phyloP scores from a whole-genome alignment of 441 rosid genomes.

The Geranium incanum region DNA sequence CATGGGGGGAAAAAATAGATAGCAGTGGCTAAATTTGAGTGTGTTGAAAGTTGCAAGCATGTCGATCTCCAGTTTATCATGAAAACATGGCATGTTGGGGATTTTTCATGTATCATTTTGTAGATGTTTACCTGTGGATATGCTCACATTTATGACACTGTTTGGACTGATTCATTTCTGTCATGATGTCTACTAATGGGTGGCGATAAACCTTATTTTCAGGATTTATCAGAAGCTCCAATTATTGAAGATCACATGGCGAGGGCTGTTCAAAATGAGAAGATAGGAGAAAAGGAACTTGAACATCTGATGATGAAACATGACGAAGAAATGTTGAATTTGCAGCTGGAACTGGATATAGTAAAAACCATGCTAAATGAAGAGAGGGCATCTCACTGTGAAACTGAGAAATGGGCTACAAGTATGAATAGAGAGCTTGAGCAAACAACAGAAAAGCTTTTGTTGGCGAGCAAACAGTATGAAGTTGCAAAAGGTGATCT shows the following conservation, averaged over 20 bases:
- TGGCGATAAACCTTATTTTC: constrained; percentile 19
- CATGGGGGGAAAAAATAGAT: not conserved
- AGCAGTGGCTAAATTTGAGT: not conserved
- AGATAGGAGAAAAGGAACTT: constrained; percentile 22
- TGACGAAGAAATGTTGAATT: constrained; percentile 61
- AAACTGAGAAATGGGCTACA: constrained; percentile 40
- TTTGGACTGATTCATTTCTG: not conserved
- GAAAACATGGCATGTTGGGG: not conserved
- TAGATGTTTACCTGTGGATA: not conserved
- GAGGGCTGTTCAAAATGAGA: constrained; percentile 26
- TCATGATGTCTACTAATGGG: constrained; percentile 3
- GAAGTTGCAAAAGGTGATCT: constrained; percentile 45
- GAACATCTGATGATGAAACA: constrained; percentile 34
- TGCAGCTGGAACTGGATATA: constrained; percentile 88
- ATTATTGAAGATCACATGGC: constrained; percentile 15
- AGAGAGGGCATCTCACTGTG: constrained; percentile 51
- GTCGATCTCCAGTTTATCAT: not conserved
- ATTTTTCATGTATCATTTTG: not conserved
- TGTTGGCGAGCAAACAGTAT: constrained; percentile 36
- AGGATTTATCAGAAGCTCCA: constrained; percentile 33
- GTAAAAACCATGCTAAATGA: constrained; percentile 72
- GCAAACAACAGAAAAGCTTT: constrained; percentile 41
- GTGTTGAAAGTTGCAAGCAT: not conserved
- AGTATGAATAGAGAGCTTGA: constrained; percentile 50
- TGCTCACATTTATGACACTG: not conserved